Evolutionary conservation across 2,329 filamentous ascomycete genomes (phyloP), one percentile per base, ranked within the genome.

Genomic region (Tolypocladium pustulatum): DNA sequence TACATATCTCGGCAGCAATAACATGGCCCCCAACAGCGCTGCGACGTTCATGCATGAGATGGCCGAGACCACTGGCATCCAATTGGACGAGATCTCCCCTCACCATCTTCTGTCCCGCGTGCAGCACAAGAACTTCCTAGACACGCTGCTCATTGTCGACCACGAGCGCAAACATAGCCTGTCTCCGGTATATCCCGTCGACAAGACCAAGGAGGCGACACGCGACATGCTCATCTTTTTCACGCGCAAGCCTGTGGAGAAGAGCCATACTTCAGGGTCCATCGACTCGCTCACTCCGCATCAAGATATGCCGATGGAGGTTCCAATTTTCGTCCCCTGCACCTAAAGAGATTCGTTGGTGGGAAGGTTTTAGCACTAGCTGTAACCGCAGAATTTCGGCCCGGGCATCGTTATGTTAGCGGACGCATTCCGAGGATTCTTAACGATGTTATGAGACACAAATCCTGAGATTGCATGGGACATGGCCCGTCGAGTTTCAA

Each of bases 141-240:
- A 69, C 58, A 69, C 66, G 2, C 65, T 69, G 43, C 51, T 69
- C 34, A 56, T 69, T 40, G 65, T 64, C 43, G 67, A 68, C 57
- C 64, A 67, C 59, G 66, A 68, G 58, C 59, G 59, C 60, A 69
- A 69, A 61, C 66, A 69, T 60, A 67, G 65, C 38, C 57, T 68
- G 17, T 63, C 65, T 8, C 60, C 67, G 15, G 65, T 69, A 17
- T 62, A 63, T 30, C 62, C 61, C 25, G 49, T 64, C 15, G 66
- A 68, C 40, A 59, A 61, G 34, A 57, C 58, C 30, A 61, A 63
- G 54, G 61, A 65, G 37, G 65, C 67, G 4, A 65, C 64, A 8
- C 62, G 67, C n/a, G 67, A 69, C 59, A 69, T 68, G 67, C 63
- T 69, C 30, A 61, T 69, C 54, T 66, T 69, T 55, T 68, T 68